These are phyloP conservation scores for Mycosphaerella sp. DNA, from an alignment of 2,329 filamentous ascomycete species.

Conservation along the genomic window DNA sequence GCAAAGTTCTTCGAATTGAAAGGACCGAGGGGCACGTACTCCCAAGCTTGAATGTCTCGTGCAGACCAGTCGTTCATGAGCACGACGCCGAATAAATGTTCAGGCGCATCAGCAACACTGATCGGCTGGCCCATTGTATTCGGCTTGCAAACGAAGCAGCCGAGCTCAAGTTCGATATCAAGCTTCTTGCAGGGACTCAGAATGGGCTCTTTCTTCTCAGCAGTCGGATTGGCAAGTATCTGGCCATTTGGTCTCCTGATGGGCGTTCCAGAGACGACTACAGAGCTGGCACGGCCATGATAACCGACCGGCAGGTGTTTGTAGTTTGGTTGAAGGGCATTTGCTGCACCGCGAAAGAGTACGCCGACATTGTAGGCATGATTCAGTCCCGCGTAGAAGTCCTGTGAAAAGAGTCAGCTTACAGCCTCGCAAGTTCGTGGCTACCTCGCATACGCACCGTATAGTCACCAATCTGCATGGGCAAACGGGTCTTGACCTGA, in stretches of 20 bases:
- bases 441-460: conserved; percentile 16
- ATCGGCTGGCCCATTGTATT: conserved; percentile 62
- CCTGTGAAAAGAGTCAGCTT: conserved; percentile 43
- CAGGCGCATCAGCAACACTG: conserved; percentile 57
- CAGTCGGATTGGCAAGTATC: conserved; percentile 59
- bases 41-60: conserved; percentile 75
- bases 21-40: conserved; percentile 70
- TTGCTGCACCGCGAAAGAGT: conserved; percentile 65
- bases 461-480: conserved; percentile 75
- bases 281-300: conserved; percentile 68
- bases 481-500: conserved; percentile 60
- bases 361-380: conserved; percentile 69
- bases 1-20: conserved; percentile 83
- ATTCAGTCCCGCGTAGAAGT: conserved; percentile 76
- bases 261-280: conserved; percentile 67
- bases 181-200: conserved; percentile 61
- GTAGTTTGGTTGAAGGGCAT: conserved; percentile 76
- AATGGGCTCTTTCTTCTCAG: conserved; percentile 55
- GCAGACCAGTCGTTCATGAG: conserved; percentile 86
- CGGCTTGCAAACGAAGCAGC: conserved; percentile 62
- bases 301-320: conserved; percentile 76
- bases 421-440: not conserved
- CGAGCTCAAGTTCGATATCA: conserved; percentile 76
- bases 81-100: conserved; percentile 71
- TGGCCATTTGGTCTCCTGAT: conserved; percentile 71